These are phyloP conservation scores for Oryza nivara DNA, from an alignment of 176 grass and related monocot species.

Conservation along the genomic window DNA sequence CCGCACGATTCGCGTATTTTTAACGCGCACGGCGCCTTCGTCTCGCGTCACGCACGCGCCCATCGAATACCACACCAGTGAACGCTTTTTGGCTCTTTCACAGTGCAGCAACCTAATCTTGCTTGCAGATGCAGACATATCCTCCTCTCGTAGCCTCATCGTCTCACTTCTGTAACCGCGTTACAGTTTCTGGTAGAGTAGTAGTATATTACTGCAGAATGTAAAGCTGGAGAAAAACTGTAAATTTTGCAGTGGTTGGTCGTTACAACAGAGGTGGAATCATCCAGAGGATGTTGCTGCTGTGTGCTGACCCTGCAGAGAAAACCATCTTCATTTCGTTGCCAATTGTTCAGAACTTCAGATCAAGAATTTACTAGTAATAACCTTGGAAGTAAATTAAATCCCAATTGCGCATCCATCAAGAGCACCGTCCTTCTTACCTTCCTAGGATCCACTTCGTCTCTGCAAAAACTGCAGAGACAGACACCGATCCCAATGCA, in stretches of 20 bases:
- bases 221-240: not conserved
- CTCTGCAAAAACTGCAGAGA: not conserved
- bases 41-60: not conserved
- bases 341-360: not conserved
- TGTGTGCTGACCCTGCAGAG: not conserved
- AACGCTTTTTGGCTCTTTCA: conserved; percentile 1
- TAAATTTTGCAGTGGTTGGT: not conserved
- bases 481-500: conserved; percentile 41
- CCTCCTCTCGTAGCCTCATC: not conserved
- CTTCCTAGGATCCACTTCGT: conserved; percentile 41
- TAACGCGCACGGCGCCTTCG: not conserved
- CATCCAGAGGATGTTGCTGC: not conserved
- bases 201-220: not conserved
- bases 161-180: not conserved
- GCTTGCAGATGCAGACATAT: not conserved
- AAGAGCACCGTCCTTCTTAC: not conserved
- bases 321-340: not conserved
- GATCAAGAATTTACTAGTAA: not conserved
- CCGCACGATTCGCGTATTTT: not conserved
- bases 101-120: not conserved
- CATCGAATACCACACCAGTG: not conserved
- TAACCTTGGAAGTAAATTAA: not conserved
- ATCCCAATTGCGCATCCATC: not conserved
- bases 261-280: not conserved
- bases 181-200: not conserved